Base-by-base conservation (phyloP, 2,329 filamentous ascomycete species). In the Penicillium rolfsii region DNA sequence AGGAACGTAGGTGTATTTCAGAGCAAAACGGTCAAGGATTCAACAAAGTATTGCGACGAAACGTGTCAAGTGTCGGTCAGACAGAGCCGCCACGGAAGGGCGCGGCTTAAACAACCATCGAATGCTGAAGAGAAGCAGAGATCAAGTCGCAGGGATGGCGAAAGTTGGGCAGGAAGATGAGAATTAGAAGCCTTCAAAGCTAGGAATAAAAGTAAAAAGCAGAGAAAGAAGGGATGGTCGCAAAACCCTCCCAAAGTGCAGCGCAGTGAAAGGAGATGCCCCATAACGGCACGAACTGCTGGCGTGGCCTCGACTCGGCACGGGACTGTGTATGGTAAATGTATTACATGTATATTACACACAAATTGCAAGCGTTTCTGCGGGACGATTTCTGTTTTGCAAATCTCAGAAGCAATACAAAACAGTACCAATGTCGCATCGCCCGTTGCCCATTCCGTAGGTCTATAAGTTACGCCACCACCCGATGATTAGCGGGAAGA, bases 71-170 rank as follows among this genome's bases (percentile, higher is more conserved):
- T 35, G 49, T 52, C 16, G 24, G 12, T 55, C 53, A 59, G 35
- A 50, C 16, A 26, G 60, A 64, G 61, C 69, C 67, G 60, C 45
- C 43, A 52, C 57, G 64, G 66, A 65, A 64, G 58, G 53, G 40
- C 26, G 52, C 49, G 41, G 40, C 56, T 67, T 59, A 70, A 61
- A 58, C 58, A 60, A 58, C 60, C 70, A 66, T 69, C 55, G 60
- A 56, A 61, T 26, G 30, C 26, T 41, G 53, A 36, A 24, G n/a
- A 48, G 24, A 49, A 53, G 49, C 36, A 19, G 22, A 28, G 49
- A 1, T 43, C 50, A 58, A 59, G 43, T 36, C 40, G 12, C n/a
- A 26, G 28, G 28, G n/a, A 57, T 28, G 19, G 12, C 12, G 45
- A 40, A n/a, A 46, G 40, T 28, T 16, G n/a, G 52, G 54, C n/a